These are phyloP conservation scores for Pyrenula massariospora DNA, from an alignment of 495 filamentous ascomycete genomes.

Conservation along the genomic window DNA sequence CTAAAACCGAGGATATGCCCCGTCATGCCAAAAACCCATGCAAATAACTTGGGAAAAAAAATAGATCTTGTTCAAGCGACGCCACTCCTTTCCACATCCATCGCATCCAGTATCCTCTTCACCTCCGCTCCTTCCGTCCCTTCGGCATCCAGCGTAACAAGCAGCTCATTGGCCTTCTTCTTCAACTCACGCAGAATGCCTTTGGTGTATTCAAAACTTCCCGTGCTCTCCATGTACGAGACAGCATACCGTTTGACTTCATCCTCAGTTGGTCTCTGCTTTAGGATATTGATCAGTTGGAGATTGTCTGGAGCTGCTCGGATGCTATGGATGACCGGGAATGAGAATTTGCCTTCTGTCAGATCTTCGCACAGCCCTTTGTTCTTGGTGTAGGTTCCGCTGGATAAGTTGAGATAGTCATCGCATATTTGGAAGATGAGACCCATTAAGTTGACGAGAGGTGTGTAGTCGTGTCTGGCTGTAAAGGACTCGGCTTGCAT, in stretches of 20 bases:
- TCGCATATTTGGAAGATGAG: conserved; percentile 95
- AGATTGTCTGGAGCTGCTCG: conserved; percentile 66
- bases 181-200: conserved; percentile 56
- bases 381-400: conserved; percentile 61
- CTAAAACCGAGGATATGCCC: no score
- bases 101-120: conserved; percentile 32
- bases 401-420: conserved; percentile 83
- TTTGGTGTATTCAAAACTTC: conserved; percentile 78
- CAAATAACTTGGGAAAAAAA: no score
- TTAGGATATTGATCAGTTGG: conserved; percentile 81
- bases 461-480: conserved; percentile 60
- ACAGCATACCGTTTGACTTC: conserved; percentile 89
- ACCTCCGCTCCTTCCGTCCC: conserved; percentile 25
- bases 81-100: conserved; percentile 18
- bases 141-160: conserved; percentile 28
- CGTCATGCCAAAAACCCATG: no score
- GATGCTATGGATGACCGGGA: conserved; percentile 92
- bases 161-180: conserved; percentile 51
- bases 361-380: conserved; percentile 96
- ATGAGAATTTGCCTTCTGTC: conserved; percentile 97
- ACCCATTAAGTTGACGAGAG: conserved; percentile 81
- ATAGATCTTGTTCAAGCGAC: no score
- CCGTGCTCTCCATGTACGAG: conserved; percentile 79
- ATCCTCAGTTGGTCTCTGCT: conserved; percentile 75
- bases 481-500: conserved; percentile 82